Base-by-base conservation (phyloP, 352 stramenopile genomes). In the Phytophthora pluvialis region DNA sequence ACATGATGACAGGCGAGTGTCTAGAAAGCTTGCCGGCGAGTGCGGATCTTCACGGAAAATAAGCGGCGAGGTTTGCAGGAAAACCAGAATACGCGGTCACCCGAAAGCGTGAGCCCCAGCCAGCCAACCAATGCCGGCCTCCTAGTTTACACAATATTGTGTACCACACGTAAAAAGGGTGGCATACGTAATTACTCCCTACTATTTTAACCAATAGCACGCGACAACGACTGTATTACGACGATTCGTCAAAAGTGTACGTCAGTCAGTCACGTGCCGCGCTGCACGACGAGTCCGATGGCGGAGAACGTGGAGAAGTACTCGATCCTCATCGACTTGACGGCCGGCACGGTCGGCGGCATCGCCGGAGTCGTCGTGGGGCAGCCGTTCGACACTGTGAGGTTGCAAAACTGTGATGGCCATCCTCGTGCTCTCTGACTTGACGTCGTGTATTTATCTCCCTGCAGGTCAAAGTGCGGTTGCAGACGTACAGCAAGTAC, bases 1-100 rank as follows among this genome's bases (percentile, higher is more conserved):
- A 88, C 87, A 94, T 94, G 77, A 69, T 92, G 67, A 73, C 58
- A 67, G 42, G 28, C 46, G 58, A 60, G 60, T 81, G 70, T 86
- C 53, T 84, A 83, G 74, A 91, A 90, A 93, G 81, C 84, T 95
- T 95, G 86, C 86, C 86, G 86, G 86, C 84, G 75, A 92, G 81
- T 92, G 86, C 86, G 86, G 86, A 91, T 95, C 86, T 95, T 86
- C 85, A 90, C 84, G 73, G 78, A 76, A 77, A 71, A 76, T 75
- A 73, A 68, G 60, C 66, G 70, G 64, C 69, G 69, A 77, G 62
- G 51, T 78, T 68, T 75, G 57, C 47, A 67, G 56, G 58, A 78
- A 88, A 88, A 80, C 77, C 70, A 77, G 72, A 88, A 82, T 88
- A 73, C 66, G 10, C 31, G 18, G 40, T 36, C 31, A 32, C 9